Percentiles rank a stretch among this genome's conserved stretches.
Conservation (phyloP, 2,329 filamentous ascomycete species). For the Arthrobotrys iridis region DNA sequence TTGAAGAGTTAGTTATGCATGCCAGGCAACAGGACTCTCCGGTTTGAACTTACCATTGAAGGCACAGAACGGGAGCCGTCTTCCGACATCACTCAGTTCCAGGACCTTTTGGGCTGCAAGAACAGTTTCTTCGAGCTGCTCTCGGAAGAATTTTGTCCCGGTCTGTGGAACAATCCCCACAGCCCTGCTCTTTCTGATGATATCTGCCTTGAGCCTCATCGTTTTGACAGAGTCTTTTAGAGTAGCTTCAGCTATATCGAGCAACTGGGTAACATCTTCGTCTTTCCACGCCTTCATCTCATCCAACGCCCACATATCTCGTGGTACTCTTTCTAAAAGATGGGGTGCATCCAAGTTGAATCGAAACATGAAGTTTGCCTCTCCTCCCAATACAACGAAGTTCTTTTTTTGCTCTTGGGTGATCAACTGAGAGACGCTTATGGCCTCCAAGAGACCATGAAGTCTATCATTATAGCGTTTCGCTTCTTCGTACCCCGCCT, state of each 20-base stretch:
- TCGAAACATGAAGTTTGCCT: slow-evolving; percentile 90
- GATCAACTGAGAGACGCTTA: slow-evolving; percentile 70
- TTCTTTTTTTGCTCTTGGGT: slow-evolving; percentile 76
- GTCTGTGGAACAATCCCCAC: slow-evolving; percentile 78
- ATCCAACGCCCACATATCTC: slow-evolving; percentile 76
- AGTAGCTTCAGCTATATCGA: slow-evolving; percentile 87
- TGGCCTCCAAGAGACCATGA: slow-evolving; percentile 83
- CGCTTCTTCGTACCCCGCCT: slow-evolving; percentile 87
- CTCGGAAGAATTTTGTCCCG: slow-evolving; percentile 77
- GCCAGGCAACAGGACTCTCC: neutral
- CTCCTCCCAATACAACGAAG: slow-evolving; percentile 91
- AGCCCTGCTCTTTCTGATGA: slow-evolving; percentile 88
- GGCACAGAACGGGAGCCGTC: slow-evolving; percentile 85
- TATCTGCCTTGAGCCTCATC: slow-evolving; percentile 78
- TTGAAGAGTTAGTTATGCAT: neutral
- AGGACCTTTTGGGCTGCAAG: slow-evolving; percentile 92
- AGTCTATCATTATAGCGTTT: slow-evolving; percentile 86
- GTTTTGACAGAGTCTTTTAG: slow-evolving; percentile 82
- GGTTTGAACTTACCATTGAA: slow-evolving; percentile 76
- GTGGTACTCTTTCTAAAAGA: slow-evolving; percentile 74
- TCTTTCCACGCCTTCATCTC: slow-evolving; percentile 83
- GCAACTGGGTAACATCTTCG: slow-evolving; percentile 77
- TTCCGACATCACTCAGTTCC: slow-evolving; percentile 78
- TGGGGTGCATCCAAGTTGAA: slow-evolving; percentile 73
- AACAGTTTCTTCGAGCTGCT: slow-evolving; percentile 94